Conservation (phyloP, 2,329 filamentous ascomycete genomes). For the Endocalyx cinctus region DNA sequence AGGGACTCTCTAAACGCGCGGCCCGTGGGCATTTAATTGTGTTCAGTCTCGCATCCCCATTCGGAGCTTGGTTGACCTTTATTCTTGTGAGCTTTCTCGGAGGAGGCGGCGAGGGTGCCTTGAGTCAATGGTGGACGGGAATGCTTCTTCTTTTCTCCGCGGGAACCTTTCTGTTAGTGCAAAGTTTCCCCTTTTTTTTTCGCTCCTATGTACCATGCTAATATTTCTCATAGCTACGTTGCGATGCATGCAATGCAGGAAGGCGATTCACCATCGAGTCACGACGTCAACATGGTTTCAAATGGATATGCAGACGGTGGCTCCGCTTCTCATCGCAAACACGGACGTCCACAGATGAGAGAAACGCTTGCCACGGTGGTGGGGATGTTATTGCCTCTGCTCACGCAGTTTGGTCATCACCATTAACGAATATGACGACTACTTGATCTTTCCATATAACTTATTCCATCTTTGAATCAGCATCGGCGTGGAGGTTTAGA, state of each 20-base stretch:
- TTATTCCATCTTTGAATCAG: conserved; percentile 8
- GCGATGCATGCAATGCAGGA: conserved; percentile 99
- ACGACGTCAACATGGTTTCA: conserved; percentile 43
- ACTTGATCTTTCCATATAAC: too few species aligned
- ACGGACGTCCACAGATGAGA: conserved; percentile 56
- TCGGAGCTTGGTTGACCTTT: conserved; percentile 81
- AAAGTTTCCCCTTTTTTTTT: not conserved
- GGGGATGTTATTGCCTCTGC: conserved; percentile 73
- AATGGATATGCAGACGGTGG: conserved; percentile 53
- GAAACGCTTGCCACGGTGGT: conserved; percentile 67
- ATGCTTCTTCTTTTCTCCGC: conserved; percentile 92
- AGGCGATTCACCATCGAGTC: conserved; percentile 45
- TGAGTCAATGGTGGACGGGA: conserved; percentile 82
- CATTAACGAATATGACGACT: conserved; percentile 44
- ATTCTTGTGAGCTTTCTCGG: conserved; percentile 70
- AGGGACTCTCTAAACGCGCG: conserved; percentile 82
- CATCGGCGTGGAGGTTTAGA: conserved; percentile 10
- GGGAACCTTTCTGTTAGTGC: conserved; percentile 84
- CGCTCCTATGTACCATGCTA: conserved; percentile 16
- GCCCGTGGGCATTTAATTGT: conserved; percentile 81
- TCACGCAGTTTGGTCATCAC: conserved; percentile 75
- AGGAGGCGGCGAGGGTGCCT: conserved; percentile 55
- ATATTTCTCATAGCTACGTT: conserved; percentile 67
- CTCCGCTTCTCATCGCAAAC: conserved; percentile 41
- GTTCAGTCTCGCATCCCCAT: conserved; percentile 86